These are phyloP conservation scores for Pichia sp. DNA, from an alignment of 1,139 yeast species.

Conservation along the genomic window DNA sequence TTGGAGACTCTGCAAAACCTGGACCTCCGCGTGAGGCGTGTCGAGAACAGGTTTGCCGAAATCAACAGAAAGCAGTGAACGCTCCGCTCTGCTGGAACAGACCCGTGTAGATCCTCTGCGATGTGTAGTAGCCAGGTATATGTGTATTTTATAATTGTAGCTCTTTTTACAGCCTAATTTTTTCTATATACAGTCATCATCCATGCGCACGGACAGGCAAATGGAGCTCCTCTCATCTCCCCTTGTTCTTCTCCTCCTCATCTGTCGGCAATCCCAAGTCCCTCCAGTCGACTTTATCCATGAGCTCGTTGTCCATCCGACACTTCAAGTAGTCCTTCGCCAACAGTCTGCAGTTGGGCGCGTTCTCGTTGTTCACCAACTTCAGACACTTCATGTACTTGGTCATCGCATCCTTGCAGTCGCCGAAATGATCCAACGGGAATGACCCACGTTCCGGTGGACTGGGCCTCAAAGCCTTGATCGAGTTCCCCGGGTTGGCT, in stretches of 20 bases:
- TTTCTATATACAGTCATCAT: background rate
- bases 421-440: slow-evolving; percentile 80
- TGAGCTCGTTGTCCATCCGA: slow-evolving; percentile 83
- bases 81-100: background rate
- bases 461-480: slow-evolving; percentile 65
- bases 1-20: slow-evolving; percentile 10
- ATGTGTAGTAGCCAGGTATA: background rate
- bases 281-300: slow-evolving; percentile 76
- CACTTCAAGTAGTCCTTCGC: slow-evolving; percentile 82
- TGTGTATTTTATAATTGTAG: background rate
- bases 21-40: slow-evolving; percentile 1
- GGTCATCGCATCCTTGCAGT: slow-evolving; percentile 72
- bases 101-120: too few species aligned
- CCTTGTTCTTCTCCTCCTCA: slow-evolving; percentile 17
- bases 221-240: background rate
- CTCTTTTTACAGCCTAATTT: background rate
- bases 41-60: background rate
- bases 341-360: slow-evolving; percentile 79
- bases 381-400: slow-evolving; percentile 76
- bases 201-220: too few species aligned
- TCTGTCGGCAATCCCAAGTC: slow-evolving; percentile 80
- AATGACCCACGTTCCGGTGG: slow-evolving; percentile 97
- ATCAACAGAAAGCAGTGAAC: background rate
- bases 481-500: slow-evolving; percentile 39
- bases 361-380: slow-evolving; percentile 73